Base-by-base conservation (phyloP, 257 asterid genomes). In the Misopates orontium region DNA sequence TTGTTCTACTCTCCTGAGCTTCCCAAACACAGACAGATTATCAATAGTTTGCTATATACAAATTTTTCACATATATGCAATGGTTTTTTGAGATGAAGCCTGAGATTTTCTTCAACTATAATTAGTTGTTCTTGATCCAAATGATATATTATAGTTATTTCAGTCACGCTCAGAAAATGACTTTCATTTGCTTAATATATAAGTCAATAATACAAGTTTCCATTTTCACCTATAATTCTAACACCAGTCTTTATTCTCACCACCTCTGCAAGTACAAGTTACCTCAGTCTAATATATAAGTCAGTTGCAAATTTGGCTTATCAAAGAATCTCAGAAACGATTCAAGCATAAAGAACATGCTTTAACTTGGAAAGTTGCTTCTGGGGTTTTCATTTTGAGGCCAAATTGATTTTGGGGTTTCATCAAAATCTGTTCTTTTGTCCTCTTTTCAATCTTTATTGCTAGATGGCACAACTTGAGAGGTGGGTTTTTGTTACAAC, bases 131-230 rank as follows among this genome's bases (percentile, higher is more conserved):
- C 23, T 48, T 24, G 22, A n/a, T 62, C 31, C 55, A 45, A 28
- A 36, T 1, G 42, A 8, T 36, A 0, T 36, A 16, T 56, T 18
- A 16, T n/a, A 19, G 19, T 16, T 56, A 8, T 45, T 58, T 42
- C 4, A 36, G 49, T 56, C 32, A 25, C 42, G 56, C 66, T 39
- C 51, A 41, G 70, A 44, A 70, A 53, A 53, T 18, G 40, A 53
- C 51, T 62, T 28, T 31, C 59, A 68, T 36, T 45, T 66, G 71
- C 71, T 66, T 66, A 54, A 10, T 5, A 47, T 20, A 18, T 57
- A 18, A 58, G 64, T 58, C 63, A 40, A 56, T 4, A 18, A 45
- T 14, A 45, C 36, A 28, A 7, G 36, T 28, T 28, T 28, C 4
- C 7, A 2, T 28, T n/a, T 56, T 32, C 14, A 32, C 63, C 62